phyloP scores from a whole-genome alignment of 306 rosid species.

The Begonia fuchsioides region DNA sequence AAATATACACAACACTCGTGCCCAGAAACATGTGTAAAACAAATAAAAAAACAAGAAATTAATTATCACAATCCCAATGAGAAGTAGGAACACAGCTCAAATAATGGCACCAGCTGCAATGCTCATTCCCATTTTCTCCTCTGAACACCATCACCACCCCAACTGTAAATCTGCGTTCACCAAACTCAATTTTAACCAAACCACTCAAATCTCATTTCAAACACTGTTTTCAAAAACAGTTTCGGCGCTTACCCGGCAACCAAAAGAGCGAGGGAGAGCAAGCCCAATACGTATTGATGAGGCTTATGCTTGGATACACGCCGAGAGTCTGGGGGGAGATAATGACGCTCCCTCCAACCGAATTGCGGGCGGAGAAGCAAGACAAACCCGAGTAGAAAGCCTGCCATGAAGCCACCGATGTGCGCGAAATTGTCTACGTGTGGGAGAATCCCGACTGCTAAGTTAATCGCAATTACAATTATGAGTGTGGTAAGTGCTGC shows the following conservation, averaged over 20 bases:
- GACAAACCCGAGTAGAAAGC: conserved; percentile 77
- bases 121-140: conserved; percentile 40
- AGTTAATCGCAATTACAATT: conserved; percentile 40
- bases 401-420: conserved; percentile 74
- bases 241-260: conserved; percentile 27
- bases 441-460: conserved; percentile 80
- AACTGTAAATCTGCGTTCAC: conserved; percentile 22
- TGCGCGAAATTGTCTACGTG: conserved; percentile 86
- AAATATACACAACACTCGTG: too few relatives aligned
- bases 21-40: too few relatives aligned
- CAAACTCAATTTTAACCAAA: background rate
- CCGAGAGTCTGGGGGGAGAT: background rate
- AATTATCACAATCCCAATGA: conserved; percentile 12
- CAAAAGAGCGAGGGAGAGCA: conserved; percentile 38
- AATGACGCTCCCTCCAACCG: conserved; percentile 23
- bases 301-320: conserved; percentile 41
- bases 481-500: conserved; percentile 55
- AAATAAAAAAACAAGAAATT: conserved; percentile 1
- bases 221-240: background rate
- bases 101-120: conserved; percentile 70
- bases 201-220: too few relatives aligned
- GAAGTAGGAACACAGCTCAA: conserved; percentile 52
- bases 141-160: conserved; percentile 43
- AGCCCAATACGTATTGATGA: conserved; percentile 58
- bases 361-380: conserved; percentile 64